These are phyloP conservation scores for Trypanosoma boissoni DNA, from an alignment of 208 protist species.

Conservation along the genomic window DNA sequence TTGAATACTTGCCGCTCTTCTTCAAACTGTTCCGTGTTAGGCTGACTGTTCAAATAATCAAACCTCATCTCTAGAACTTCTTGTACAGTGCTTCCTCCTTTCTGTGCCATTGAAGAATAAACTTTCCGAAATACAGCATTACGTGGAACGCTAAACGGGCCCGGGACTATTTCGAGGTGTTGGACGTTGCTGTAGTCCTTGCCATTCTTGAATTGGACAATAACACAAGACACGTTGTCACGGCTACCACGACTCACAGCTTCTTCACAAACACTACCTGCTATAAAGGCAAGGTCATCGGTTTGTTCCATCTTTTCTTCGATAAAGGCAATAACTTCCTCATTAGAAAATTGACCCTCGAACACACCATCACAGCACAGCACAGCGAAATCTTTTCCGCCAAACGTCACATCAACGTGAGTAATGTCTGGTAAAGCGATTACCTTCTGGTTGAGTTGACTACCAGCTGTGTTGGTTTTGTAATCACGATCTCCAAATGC, in stretches of 20 bases:
- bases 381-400: slow-evolving; percentile 73
- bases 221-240: slow-evolving; percentile 91
- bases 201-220: slow-evolving; percentile 86
- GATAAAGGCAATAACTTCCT: slow-evolving; percentile 87
- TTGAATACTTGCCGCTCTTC: slow-evolving; percentile 68
- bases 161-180: slow-evolving; percentile 67
- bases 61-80: slow-evolving; percentile 83
- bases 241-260: slow-evolving; percentile 87
- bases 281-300: slow-evolving; percentile 78
- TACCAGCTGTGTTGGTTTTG: slow-evolving; percentile 67
- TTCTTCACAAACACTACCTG: slow-evolving; percentile 82
- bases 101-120: slow-evolving; percentile 79
- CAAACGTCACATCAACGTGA: slow-evolving; percentile 67
- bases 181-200: slow-evolving; percentile 69
- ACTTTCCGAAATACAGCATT: slow-evolving; percentile 82
- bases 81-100: slow-evolving; percentile 61
- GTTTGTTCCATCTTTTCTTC: slow-evolving; percentile 68
- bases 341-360: slow-evolving; percentile 89
- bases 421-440: slow-evolving; percentile 87
- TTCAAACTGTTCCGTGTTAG: slow-evolving; percentile 34
- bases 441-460: slow-evolving; percentile 85
- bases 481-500: slow-evolving; percentile 94
- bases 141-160: slow-evolving; percentile 70
- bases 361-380: slow-evolving; percentile 94
- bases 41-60: slow-evolving; percentile 44